Base-by-base conservation (phyloP, 352 stramenopile species). In the Globisporangium nunn region DNA sequence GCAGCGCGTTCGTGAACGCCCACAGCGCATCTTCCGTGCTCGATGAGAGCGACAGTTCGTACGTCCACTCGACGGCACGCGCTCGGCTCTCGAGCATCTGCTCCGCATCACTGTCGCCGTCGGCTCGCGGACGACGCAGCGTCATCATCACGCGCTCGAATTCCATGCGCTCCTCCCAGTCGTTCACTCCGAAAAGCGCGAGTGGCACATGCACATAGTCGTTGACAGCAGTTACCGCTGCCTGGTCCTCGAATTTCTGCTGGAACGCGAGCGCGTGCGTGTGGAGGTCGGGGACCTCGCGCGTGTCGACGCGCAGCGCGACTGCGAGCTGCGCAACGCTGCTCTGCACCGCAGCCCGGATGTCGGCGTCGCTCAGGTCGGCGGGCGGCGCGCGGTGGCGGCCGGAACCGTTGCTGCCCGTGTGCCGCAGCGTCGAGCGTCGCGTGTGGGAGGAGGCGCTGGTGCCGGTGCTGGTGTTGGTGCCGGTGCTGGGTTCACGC, bases 161-260 rank as follows among this genome's bases (percentile, higher is more conserved):
- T 56, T 68, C 63, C 41, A 86, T 60, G 14, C 81, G 58, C 12
- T 85, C 48, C 43, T 80, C 61, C 74, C 70, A 87, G 47, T 68
- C 59, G 23, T 72, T 71, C 31, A 85, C 12, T 0, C 74, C 74
- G 39, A 74, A 84, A 46, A 84, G 72, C 29, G 85, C 56, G 49
- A 86, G 35, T 1, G 61, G 50, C 28, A 88, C 55, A 40, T n/a
- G 63, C 23, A 28, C 58, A 1, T 8, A 10, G n/a, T 10, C 28
- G 39, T 17, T 28, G 12, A 6, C 55, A 61, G 29, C 17, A 6
- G 49, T 62, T 43, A 56, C 23, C 6, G 46, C 33, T 10, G 30
- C 14, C 10, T 28, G 3, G 33, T 50, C 23, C 4, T 29, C 23
- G 17, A 63, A 58, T 2, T 23, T 17, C 39, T 29, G 44, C 3